Conservation (phyloP, 1,284 basidiomycete species). For the Veloporphyrellus conicus region DNA sequence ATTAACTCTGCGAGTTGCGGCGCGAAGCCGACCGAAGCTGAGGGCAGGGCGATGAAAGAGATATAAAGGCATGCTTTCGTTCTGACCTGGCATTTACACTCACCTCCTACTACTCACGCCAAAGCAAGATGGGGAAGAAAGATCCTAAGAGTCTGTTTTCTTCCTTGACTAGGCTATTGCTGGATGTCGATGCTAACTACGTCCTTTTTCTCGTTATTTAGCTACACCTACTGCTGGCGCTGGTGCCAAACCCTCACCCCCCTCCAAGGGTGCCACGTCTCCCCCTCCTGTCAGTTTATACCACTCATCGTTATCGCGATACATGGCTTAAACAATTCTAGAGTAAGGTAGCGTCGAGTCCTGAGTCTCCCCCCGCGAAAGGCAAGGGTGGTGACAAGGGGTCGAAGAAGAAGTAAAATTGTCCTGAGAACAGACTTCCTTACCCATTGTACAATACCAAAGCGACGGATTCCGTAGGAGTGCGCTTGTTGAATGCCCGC, state of each 20-base stretch:
- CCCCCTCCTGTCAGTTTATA: conserved; percentile 19
- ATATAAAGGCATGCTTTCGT: conserved; percentile 23
- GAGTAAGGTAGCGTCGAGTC: conserved; percentile 23
- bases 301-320: background rate
- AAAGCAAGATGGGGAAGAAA: conserved; percentile 27
- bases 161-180: background rate
- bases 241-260: conserved; percentile 17
- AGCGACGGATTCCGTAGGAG: conserved; percentile 2
- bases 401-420: conserved; percentile 31
- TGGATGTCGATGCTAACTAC: conserved; percentile 5
- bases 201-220: conserved; percentile 1
- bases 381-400: conserved; percentile 23
- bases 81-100: background rate
- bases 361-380: conserved; percentile 30
- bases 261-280: conserved; percentile 23
- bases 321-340: conserved; percentile 7
- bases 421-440: background rate
- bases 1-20: conserved; percentile 7
- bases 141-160: conserved; percentile 23
- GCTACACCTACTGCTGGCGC: conserved; percentile 11
- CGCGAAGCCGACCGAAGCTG: conserved; percentile 19
- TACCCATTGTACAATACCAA: conserved; percentile 8
- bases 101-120: conserved; percentile 3
- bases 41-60: conserved; percentile 28
- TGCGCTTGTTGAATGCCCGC: no score